Evolutionary conservation across 2,329 filamentous ascomycete species (phyloP), one percentile per base, ranked within the genome.

Genomic region (Phoma herbarum): DNA sequence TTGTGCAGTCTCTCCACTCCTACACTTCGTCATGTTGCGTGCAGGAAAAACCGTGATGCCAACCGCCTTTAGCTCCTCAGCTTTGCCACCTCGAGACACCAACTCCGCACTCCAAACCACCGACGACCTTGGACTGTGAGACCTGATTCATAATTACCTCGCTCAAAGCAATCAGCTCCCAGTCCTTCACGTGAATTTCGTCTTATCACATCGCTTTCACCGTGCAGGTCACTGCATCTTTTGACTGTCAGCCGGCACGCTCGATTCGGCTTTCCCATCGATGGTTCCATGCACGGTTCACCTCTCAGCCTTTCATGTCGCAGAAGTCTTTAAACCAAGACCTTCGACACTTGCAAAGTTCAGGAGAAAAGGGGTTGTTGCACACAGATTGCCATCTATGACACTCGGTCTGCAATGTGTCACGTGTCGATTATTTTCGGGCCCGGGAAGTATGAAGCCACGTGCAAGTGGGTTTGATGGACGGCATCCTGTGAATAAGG

Each of bases 231-330:
- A 43, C 41, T 26, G 22, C 35, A 42, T 43, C 41, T 43, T 8
- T n/a, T 16, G 3, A 12, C 20, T 42, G 57, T 58, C 53, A 57
- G 42, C 50, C 48, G 37, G 39, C 39, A 33, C 44, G 45, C 62
- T 58, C 53, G 37, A 54, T 60, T 57, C 53, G 45, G 57, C 44
- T 10, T 28, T 23, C 37, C 22, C 28, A n/a, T 41, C 5, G 26
- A 33, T n/a, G n/a, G 26, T 57, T 18, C 16, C 16, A 28, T n/a
- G 56, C 56, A 58, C 37, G 39, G 56, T 33, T 44, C 56, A 53
- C 56, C 45, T 43, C 52, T 52, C 61, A 57, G 51, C 59, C 43
- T 48, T 54, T 45, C 52, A 56, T 46, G 63, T 64, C 61, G 51
- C 63, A 66, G 58, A 44, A 10, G 16, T n/a, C 44, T 20, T 33